These are phyloP conservation scores for Ogataea wickerhamii DNA, from an alignment of 805 yeast species.

Conservation along the genomic window DNA sequence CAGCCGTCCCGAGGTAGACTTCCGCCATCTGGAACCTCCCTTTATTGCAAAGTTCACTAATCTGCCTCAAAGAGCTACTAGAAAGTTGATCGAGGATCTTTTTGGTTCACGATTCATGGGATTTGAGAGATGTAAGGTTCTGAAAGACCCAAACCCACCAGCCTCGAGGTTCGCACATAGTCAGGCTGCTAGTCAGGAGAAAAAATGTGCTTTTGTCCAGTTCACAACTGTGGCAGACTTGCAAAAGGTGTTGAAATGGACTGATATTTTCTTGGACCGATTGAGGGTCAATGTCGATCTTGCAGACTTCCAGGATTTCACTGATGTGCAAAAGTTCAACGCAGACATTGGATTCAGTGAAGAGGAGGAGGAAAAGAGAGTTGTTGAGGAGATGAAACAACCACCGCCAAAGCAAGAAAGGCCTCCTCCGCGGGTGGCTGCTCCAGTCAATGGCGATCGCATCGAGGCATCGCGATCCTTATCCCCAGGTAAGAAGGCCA, in stretches of 20 bases:
- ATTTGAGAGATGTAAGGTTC: conserved; percentile 55
- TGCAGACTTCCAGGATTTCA: conserved; percentile 39
- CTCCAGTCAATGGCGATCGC: background rate
- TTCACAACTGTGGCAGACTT: conserved; percentile 48
- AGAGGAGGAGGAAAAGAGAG: conserved; percentile 22
- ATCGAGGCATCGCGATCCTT: background rate
- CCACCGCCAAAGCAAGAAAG: conserved; percentile 1
- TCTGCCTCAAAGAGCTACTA: conserved; percentile 53
- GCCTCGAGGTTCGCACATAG: conserved; percentile 42
- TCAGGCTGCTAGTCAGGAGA: conserved; percentile 32
- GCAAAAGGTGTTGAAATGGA: conserved; percentile 59
- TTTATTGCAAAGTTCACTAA: conserved; percentile 61
- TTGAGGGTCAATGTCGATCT: conserved; percentile 32
- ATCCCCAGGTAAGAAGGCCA: conserved; percentile 35
- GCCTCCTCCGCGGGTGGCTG: background rate
- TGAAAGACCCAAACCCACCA: conserved; percentile 34
- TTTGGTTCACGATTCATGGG: conserved; percentile 60
- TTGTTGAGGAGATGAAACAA: conserved; percentile 8
- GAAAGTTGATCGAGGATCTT: conserved; percentile 52
- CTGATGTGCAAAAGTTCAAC: conserved; percentile 31
- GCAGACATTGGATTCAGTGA: conserved; percentile 27
- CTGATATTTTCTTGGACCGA: conserved; percentile 44
- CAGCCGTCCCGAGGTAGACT: conserved; percentile 9
- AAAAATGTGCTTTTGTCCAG: conserved; percentile 64
- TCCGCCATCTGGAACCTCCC: conserved; percentile 43